Evolutionary conservation across 202 grass and related monocot species (phyloP), one percentile per base, ranked within the genome.

Genomic region (Sporobolus alterniflorus): DNA sequence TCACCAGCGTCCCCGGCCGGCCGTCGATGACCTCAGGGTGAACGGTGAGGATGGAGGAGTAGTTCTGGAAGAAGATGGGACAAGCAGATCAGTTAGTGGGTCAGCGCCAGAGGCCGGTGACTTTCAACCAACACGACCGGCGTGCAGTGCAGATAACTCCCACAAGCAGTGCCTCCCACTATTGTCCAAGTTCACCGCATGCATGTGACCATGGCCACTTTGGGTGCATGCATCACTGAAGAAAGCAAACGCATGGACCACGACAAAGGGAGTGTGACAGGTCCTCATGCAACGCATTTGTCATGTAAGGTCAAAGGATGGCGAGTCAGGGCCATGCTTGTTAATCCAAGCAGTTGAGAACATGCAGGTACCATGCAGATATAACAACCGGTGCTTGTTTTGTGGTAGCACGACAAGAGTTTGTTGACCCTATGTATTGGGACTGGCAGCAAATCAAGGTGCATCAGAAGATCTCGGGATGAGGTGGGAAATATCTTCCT

Each of bases 1-100:
- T 91, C 73, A 92, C 94, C 70, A 97, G 88, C 7, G 94, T 97
- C 34, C 91, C 88, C 0, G 91, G 91, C 46, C 89, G 64, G 33
- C 89, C 85, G 25, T 97, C 94, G 22, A 97, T 90, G 22, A 75
- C 89, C 89, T 97, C 94, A 4, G 88, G 89, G 78, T 97, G 94
- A 44, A 94, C 91, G 16, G 94, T 94, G 41, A 97, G 82, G 32
- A 97, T 87, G 49, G 94, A 97, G 3, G 89, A 94, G 79, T 97
- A 97, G 83, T 97, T 97, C 94, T 97, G 91, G 6, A 79, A 39
- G n/a, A n/a, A n/a, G n/a, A n/a, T 39, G 7, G 3, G 36, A 39
- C 36, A 39, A 39, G 36, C 36, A 39, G 36, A 39, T 39, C 36
- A 39, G 36, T 39, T 3, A 71, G 62, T 75, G 20, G 49, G 52